Base-by-base conservation (phyloP, 2,329 filamentous ascomycete genomes). In the Cladosporium austrohemisphaericum region DNA sequence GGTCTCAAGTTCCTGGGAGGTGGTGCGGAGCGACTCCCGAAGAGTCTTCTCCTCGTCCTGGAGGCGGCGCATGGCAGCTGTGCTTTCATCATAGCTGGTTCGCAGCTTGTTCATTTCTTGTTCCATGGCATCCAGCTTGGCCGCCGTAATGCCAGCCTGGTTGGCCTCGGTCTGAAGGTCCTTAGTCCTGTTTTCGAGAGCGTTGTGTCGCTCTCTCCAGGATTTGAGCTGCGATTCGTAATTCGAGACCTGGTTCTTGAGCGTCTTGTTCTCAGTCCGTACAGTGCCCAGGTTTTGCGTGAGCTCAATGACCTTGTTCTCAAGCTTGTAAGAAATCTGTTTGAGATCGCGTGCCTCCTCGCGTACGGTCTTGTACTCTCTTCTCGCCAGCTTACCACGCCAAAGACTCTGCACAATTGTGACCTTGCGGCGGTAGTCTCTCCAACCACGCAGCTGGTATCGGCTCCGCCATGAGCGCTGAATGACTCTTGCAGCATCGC, bases 301-400 rank as follows among this genome's bases (percentile, higher is more conserved):
- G 63, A 98, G 80, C 74, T 98, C 93, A 55, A 98, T 89, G 55
- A 98, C 93, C 82, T 98, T 98, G 79, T 98, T 97, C 71, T 98
- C 93, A 61, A 98, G 76, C 76, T 95, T 97, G 78, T 98, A 98
- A 2, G 93, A 97, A 60, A 98, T 98, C 71, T 97, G 92, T 78
- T 97, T 97, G 68, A 98, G 81, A 75, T 98, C 94, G 65, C 93
- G 87, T 57, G 93, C 93, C 71, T 98, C 93, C 71, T 96, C 91
- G 59, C 93, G 88, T 54, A 95, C 74, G 60, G 76, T 83, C 81
- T 95, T 97, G 78, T 98, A 98, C 41, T 81, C 84, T 58, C 78
- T 81, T 57, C 93, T 83, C 49, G 93, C 92, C 55, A 71, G 66
- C 69, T 81, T 91, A 66, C 91, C 92, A 67, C 93, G 85, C 89